These are phyloP conservation scores for Syzygium grande DNA, from an alignment of 345 rosid genomes.

Conservation along the genomic window DNA sequence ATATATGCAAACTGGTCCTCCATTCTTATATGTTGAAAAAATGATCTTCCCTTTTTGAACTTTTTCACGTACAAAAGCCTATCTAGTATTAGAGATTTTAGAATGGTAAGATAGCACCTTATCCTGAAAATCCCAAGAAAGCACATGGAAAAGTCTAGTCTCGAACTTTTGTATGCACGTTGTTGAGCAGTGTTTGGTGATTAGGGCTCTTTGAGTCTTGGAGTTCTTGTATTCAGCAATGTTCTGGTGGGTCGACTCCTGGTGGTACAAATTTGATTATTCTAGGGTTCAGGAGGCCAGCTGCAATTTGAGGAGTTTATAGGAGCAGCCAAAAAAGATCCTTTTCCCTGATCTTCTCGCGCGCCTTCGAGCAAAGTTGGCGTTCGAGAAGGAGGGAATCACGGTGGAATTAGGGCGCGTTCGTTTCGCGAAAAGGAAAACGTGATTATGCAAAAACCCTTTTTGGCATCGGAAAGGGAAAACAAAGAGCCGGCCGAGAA, in stretches of 20 bases:
- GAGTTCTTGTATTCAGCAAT: neutral
- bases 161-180: neutral
- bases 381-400: neutral
- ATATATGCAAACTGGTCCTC: too few species aligned
- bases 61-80: too few species aligned
- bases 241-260: neutral
- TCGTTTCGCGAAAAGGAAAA: neutral
- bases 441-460: fast-evolving
- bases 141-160: neutral
- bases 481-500: neutral
- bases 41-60: too few species aligned
- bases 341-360: neutral
- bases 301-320: neutral
- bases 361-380: neutral
- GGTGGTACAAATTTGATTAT: neutral
- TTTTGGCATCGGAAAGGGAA: neutral
- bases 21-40: too few species aligned
- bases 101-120: too few species aligned
- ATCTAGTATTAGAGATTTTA: too few species aligned
- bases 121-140: neutral
- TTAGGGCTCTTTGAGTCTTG: neutral
- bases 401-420: fast-evolving
- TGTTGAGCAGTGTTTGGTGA: neutral
- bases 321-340: neutral
- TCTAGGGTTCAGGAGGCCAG: neutral